Percentiles rank a stretch among this genome's conserved stretches.
Evolutionary conservation across 805 yeast species (phyloP).

Genomic region (Candida khao-thaluensis): DNA sequence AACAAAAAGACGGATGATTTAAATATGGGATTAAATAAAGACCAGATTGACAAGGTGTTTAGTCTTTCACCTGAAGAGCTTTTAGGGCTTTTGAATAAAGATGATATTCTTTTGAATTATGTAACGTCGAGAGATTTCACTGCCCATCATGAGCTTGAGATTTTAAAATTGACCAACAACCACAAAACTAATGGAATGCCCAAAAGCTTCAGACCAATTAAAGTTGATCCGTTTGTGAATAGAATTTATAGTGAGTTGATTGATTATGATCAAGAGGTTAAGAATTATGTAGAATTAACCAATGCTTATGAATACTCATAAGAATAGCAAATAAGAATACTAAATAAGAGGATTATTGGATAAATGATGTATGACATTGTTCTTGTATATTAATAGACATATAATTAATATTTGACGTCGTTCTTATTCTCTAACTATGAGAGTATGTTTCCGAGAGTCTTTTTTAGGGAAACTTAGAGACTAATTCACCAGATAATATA

Average conservation of each 20-base stretch:
- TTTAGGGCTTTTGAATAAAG: constrained; percentile 24
- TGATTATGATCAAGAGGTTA: constrained; percentile 28
- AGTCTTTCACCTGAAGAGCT: constrained; percentile 18
- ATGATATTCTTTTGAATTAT: constrained; percentile 27
- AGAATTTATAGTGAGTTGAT: constrained; percentile 20
- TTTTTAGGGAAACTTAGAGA: no score
- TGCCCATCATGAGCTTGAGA: constrained; percentile 29
- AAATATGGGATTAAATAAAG: constrained; percentile 7
- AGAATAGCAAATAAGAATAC: not conserved
- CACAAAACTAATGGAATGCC: constrained; percentile 17
- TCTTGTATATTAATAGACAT: no score
- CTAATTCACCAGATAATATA: no score
- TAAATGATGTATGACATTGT: no score
- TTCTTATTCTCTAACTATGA: no score
- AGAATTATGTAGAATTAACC: constrained; percentile 19
- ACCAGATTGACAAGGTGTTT: constrained; percentile 11
- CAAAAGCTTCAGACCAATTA: constrained; percentile 32
- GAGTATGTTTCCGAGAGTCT: no score
- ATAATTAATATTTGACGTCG: no score
- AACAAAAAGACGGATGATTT: constrained; percentile 9
- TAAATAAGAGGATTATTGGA: no score
- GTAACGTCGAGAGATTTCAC: constrained; percentile 23
- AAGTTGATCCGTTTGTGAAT: constrained; percentile 29
- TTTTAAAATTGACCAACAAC: constrained; percentile 20
- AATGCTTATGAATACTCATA: constrained; percentile 11